Percentiles rank a stretch among this genome's conserved stretches.
Evolutionary conservation across 441 rosid genomes (phyloP).

Genomic region (Populus hybrid): DNA sequence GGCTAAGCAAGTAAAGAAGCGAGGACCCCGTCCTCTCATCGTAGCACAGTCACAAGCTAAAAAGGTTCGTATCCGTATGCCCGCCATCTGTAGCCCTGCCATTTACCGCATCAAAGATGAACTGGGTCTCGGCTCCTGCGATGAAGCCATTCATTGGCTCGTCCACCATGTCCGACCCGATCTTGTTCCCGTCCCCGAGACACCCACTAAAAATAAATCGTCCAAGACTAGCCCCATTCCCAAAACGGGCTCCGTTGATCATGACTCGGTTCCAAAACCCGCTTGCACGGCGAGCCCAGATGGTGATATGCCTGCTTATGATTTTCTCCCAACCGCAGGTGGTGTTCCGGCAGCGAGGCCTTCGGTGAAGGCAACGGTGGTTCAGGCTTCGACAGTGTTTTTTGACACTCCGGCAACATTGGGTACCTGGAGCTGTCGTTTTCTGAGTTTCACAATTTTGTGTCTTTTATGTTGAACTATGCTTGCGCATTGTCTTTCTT

Average conservation of each 20-base stretch:
- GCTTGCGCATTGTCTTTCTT: neutral
- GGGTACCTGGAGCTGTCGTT: conserved; percentile 28
- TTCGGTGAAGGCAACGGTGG: conserved; percentile 59
- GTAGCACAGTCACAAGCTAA: neutral
- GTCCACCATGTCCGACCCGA: conserved; percentile 16
- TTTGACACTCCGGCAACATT: conserved; percentile 84
- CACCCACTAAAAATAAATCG: neutral
- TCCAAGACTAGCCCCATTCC: neutral
- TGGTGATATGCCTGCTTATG: neutral
- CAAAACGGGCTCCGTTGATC: neutral
- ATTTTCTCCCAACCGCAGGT: neutral
- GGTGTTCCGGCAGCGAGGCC: neutral
- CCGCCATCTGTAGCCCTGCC: conserved; percentile 1
- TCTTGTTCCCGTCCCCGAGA: neutral
- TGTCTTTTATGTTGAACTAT: neutral
- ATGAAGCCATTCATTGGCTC: conserved; percentile 18
- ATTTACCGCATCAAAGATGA: conserved; percentile 11
- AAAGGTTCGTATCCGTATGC: conserved; percentile 9
- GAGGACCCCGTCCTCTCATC: neutral
- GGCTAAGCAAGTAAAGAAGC: conserved; percentile 3
- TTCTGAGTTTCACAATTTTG: neutral
- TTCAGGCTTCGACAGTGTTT: conserved; percentile 79
- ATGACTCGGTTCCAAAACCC: neutral
- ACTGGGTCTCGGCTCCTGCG: conserved; percentile 10
- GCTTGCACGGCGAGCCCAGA: conserved; percentile 1